Conservation (phyloP, 768 basidiomycete species). For the Suillus brevipes region DNA sequence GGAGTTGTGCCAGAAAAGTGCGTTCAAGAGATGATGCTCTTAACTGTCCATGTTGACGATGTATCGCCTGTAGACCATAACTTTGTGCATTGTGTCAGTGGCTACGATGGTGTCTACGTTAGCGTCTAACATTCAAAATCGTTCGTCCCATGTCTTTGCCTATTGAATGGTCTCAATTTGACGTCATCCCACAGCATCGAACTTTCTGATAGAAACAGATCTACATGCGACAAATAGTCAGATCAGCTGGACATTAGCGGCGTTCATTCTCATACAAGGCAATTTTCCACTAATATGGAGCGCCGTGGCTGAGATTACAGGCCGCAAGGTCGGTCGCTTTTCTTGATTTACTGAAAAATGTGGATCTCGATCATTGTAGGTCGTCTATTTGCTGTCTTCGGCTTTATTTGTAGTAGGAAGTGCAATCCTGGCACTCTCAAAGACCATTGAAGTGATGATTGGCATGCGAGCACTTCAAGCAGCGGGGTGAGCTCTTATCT, state of each 20-base stretch:
- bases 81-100: slow-evolving; percentile 28
- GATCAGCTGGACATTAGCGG: slow-evolving; percentile 66
- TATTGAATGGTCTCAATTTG: background rate
- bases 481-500: slow-evolving; percentile 47
- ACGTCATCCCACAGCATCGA: slow-evolving; percentile 48
- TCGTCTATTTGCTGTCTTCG: slow-evolving; percentile 55
- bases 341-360: background rate
- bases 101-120: slow-evolving; percentile 27
- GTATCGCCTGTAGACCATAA: slow-evolving; percentile 20
- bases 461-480: slow-evolving; percentile 72
- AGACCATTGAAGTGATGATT: slow-evolving; percentile 55
- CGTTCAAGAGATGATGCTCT: slow-evolving; percentile 9
- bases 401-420: slow-evolving; percentile 55
- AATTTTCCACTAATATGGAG: slow-evolving; percentile 67
- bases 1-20: slow-evolving; percentile 59
- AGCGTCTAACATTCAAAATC: slow-evolving; percentile 31
- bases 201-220: slow-evolving; percentile 56
- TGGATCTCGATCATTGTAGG: slow-evolving; percentile 29
- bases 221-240: slow-evolving; percentile 60
- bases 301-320: slow-evolving; percentile 71
- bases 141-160: slow-evolving; percentile 17
- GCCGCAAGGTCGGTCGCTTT: slow-evolving; percentile 55
- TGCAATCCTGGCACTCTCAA: slow-evolving; percentile 55
- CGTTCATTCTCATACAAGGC: slow-evolving; percentile 78
- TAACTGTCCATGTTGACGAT: background rate